Evolutionary conservation across 164 flowering plant genomes (phyloP).

Genomic region (Vitis cinerea): DNA sequence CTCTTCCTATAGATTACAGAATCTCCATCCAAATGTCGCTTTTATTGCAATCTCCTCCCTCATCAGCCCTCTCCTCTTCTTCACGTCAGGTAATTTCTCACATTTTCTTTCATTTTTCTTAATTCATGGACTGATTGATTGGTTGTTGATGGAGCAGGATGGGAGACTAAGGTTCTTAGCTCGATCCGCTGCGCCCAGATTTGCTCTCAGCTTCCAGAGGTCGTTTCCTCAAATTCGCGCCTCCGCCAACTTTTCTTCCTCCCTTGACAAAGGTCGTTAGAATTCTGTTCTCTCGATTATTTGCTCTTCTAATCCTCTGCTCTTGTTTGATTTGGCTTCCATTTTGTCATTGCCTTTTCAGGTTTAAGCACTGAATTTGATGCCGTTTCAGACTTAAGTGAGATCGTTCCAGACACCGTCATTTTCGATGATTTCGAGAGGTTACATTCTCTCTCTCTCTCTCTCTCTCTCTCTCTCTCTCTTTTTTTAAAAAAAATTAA

Average conservation of each 20-base stretch:
- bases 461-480: neutral
- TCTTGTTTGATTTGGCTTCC: neutral
- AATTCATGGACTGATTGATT: neutral
- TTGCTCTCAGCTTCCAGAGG: slow-evolving; percentile 28
- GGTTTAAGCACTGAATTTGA: slow-evolving; percentile 75
- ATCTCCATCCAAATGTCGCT: slow-evolving; percentile 37
- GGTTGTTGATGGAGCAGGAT: slow-evolving; percentile 17
- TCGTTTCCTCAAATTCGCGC: slow-evolving; percentile 53
- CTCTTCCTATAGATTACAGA: slow-evolving; percentile 1
- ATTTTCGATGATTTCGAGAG: slow-evolving; percentile 91
- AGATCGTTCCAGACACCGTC: slow-evolving; percentile 97
- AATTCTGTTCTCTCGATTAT: slow-evolving; percentile 11
- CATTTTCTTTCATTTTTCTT: slow-evolving; percentile 1
- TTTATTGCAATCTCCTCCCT: slow-evolving; percentile 54
- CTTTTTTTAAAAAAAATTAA: neutral
- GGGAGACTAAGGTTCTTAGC: slow-evolving; percentile 23
- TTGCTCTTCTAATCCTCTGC: neutral
- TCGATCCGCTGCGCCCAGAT: slow-evolving; percentile 30
- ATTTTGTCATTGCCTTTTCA: slow-evolving; percentile 15
- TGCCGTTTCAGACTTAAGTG: slow-evolving; percentile 74
- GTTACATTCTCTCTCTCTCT: slow-evolving; percentile 23
- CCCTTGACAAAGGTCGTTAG: slow-evolving; percentile 51
- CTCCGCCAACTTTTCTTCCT: slow-evolving; percentile 50
- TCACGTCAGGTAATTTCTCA: slow-evolving; percentile 28
- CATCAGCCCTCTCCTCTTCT: slow-evolving; percentile 40